Evolutionary conservation across 306 rosid species (phyloP).

Genomic region (Abrus precatorius): DNA sequence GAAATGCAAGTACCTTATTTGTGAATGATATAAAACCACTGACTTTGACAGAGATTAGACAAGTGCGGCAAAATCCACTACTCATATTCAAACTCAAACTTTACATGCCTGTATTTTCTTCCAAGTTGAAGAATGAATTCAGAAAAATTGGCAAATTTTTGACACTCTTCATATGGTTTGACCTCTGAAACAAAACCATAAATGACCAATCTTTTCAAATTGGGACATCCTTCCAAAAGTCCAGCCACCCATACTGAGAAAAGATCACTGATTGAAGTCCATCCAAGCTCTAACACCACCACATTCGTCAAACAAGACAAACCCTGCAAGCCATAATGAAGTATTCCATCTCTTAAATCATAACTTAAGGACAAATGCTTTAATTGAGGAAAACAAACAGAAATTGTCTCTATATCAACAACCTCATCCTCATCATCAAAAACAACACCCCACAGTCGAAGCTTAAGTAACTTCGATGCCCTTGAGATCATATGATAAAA

Average conservation of each 20-base stretch:
- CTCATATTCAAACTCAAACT: slow-evolving; percentile 69
- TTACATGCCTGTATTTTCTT: slow-evolving; percentile 67
- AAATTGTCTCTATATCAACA: slow-evolving; percentile 73
- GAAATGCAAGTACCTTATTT: slow-evolving; percentile 43
- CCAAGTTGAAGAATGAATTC: slow-evolving; percentile 70
- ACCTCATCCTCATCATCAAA: slow-evolving; percentile 76
- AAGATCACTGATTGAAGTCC: slow-evolving; percentile 76
- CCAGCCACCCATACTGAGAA: slow-evolving; percentile 84
- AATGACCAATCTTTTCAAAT: slow-evolving; percentile 68
- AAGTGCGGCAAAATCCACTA: slow-evolving; percentile 44
- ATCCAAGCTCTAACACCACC: slow-evolving; percentile 81
- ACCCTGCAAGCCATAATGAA: slow-evolving; percentile 74
- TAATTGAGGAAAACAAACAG: slow-evolving; percentile 70
- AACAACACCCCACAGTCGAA: slow-evolving; percentile 76
- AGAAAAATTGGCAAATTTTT: slow-evolving; percentile 64
- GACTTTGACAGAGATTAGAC: slow-evolving; percentile 27
- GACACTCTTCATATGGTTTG: slow-evolving; percentile 71
- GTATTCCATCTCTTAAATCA: slow-evolving; percentile 69
- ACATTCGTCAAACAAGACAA: slow-evolving; percentile 69
- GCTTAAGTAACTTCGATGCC: slow-evolving; percentile 66
- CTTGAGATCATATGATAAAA: slow-evolving; percentile 78
- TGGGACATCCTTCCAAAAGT: slow-evolving; percentile 77
- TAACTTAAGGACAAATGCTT: slow-evolving; percentile 67
- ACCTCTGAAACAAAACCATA: slow-evolving; percentile 76
- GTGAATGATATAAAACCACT: neutral